phyloP scores from a whole-genome alignment of 192 early-diverging fungal genomes.

The Coemansia sp. region DNA sequence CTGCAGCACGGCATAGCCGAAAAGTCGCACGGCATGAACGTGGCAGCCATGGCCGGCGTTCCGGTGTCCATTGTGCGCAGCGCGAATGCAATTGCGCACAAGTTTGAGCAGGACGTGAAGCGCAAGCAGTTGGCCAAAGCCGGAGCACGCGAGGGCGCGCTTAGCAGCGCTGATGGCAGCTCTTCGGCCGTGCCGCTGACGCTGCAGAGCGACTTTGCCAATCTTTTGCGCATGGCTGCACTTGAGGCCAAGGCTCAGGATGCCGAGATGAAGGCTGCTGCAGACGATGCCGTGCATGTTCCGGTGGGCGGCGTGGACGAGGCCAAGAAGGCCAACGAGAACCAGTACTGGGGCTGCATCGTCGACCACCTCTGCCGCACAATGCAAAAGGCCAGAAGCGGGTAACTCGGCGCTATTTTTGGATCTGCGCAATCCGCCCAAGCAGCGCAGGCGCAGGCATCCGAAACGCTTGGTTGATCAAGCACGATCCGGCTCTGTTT shows the following conservation, averaged over 20 bases:
- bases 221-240: conserved; percentile 40
- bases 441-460: too few relatives aligned
- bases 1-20: conserved; percentile 79
- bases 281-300: conserved; percentile 1
- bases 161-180: neutral
- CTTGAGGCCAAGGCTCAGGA: conserved; percentile 6
- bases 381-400: conserved; percentile 2
- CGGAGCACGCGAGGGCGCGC: too few relatives aligned
- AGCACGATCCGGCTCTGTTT: too few relatives aligned
- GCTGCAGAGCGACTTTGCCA: conserved; percentile 52
- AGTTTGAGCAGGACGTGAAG: conserved; percentile 63
- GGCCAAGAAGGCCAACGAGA: conserved; percentile 35
- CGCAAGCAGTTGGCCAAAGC: conserved; percentile 3
- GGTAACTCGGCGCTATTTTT: too few relatives aligned
- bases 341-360: conserved; percentile 54
- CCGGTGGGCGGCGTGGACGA: conserved; percentile 22
- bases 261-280: neutral
- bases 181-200: conserved; percentile 19
- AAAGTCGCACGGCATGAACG: conserved; percentile 98
- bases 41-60: conserved; percentile 94
- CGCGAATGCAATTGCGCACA: conserved; percentile 66
- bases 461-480: too few relatives aligned
- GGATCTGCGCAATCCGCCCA: too few relatives aligned
- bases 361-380: conserved; percentile 40
- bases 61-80: conserved; percentile 64